Percentiles rank a stretch among this genome's conserved stretches.
phyloP scores from a whole-genome alignment of 106 monocot species.

The Acorus calamus region DNA sequence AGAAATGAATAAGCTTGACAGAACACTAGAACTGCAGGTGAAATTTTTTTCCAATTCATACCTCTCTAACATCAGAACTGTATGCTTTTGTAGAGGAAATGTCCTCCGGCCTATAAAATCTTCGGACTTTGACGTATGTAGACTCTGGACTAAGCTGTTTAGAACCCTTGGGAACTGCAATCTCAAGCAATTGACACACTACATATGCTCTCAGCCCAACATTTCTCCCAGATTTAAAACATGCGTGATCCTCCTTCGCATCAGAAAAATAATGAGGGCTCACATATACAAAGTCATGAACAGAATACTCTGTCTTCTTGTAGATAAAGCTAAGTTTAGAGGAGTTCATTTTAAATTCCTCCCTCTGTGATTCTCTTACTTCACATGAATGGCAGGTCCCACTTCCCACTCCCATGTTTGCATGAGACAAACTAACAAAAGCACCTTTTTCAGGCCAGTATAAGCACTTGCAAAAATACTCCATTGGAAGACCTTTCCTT shows the following conservation, averaged over 20 bases:
- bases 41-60: conserved; percentile 8
- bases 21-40: too few species aligned
- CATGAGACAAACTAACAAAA: conserved; percentile 48
- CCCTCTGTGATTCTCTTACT: conserved; percentile 24
- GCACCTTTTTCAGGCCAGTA: conserved; percentile 89
- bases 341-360: conserved; percentile 36
- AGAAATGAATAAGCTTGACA: too few species aligned
- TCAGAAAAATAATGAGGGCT: conserved; percentile 50
- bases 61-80: conserved; percentile 88
- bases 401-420: conserved; percentile 63
- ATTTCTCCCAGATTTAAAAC: conserved; percentile 76
- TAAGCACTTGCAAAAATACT: conserved; percentile 76
- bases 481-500: conserved; percentile 71
- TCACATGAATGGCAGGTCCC: conserved; percentile 76
- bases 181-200: conserved; percentile 62
- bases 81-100: conserved; percentile 72
- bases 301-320: conserved; percentile 50
- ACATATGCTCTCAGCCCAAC: conserved; percentile 76
- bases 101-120: conserved; percentile 96
- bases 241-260: conserved; percentile 42
- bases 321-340: conserved; percentile 36
- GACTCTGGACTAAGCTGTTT: conserved; percentile 33
- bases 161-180: conserved; percentile 22
- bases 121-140: conserved; percentile 55
- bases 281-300: conserved; percentile 73